Conservation (phyloP, 306 rosid species). For the Alnus rubra region DNA sequence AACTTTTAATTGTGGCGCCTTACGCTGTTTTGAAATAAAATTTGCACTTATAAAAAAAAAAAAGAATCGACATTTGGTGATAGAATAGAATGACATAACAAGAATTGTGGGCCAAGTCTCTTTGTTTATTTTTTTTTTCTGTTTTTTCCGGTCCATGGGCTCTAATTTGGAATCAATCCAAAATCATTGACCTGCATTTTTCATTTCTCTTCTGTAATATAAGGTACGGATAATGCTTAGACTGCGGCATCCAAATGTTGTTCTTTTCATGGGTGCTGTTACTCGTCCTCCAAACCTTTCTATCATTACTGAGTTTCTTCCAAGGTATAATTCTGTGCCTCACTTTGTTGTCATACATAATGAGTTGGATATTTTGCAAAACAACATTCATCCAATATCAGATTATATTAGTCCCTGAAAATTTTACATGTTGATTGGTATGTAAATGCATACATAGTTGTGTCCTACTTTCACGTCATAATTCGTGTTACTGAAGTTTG, state of each 20-base stretch:
- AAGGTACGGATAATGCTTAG: constrained; percentile 98
- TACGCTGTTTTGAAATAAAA: no score
- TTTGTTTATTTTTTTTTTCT: no score
- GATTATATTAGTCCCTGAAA: constrained; percentile 17
- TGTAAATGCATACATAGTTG: constrained; percentile 2
- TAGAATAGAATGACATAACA: neutral
- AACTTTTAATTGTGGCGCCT: neutral
- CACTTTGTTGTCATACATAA: neutral
- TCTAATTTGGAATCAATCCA: neutral
- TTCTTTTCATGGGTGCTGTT: constrained; percentile 98
- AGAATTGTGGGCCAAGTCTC: neutral
- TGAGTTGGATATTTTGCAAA: neutral
- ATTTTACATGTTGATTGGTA: constrained; percentile 10
- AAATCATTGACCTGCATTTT: constrained; percentile 17
- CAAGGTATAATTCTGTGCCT: constrained; percentile 58
- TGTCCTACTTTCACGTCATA: constrained; percentile 14
- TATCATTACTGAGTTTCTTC: constrained; percentile 93
- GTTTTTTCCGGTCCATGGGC: neutral
- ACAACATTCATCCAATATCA: neutral
- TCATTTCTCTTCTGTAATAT: constrained; percentile 34
- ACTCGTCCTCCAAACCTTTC: constrained; percentile 98
- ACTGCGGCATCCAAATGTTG: constrained; percentile 95
- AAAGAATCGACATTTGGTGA: neutral
- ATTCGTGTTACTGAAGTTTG: constrained; percentile 20
- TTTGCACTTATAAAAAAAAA: no score